Percentiles rank a stretch among this genome's conserved stretches.
phyloP scores from a whole-genome alignment of 768 basidiomycete genomes.

The Boletus insuetus region DNA sequence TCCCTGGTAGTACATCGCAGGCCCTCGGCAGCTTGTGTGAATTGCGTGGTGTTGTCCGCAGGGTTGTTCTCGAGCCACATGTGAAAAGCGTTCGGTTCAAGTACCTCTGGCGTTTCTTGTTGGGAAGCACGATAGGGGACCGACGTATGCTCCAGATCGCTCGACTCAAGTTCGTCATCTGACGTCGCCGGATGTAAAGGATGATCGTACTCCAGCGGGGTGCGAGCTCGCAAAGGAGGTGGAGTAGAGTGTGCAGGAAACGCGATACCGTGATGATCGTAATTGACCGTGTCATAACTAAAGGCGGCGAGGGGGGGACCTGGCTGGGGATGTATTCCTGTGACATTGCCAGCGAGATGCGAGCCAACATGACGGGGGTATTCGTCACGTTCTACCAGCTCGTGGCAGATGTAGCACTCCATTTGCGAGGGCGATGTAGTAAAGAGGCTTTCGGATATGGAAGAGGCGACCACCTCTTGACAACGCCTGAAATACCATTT shows the following conservation, averaged over 20 bases:
- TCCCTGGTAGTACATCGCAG: conserved; percentile 14
- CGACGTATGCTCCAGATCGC: not conserved
- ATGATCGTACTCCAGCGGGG: not conserved
- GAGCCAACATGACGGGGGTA: conserved; percentile 11
- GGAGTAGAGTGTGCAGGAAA: not conserved
- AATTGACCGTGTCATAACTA: not conserved
- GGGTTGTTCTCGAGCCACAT: conserved; percentile 9
- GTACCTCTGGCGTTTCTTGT: not conserved
- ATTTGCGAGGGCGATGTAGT: not conserved
- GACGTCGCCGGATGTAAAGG: not conserved
- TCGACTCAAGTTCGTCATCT: not conserved
- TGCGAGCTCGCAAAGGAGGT: not conserved
- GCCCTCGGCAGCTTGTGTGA: conserved; percentile 2
- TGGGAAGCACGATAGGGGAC: not conserved
- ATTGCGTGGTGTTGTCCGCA: conserved; percentile 5
- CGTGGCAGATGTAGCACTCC: conserved; percentile 18
- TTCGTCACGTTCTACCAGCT: conserved; percentile 9
- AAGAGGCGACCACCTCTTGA: not conserved
- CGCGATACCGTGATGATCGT: not conserved
- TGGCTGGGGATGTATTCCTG: not conserved
- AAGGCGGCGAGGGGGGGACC: not conserved
- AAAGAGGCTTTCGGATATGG: too few relatives aligned
- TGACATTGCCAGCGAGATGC: not conserved
- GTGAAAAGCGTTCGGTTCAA: conserved; percentile 13
- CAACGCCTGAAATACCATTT: not conserved